A percentile compares a stretch with the other conserved stretches of the same genome.
Evolutionary conservation across 495 filamentous ascomycete genomes (phyloP).

Genomic region (Neurospora sp.): DNA sequence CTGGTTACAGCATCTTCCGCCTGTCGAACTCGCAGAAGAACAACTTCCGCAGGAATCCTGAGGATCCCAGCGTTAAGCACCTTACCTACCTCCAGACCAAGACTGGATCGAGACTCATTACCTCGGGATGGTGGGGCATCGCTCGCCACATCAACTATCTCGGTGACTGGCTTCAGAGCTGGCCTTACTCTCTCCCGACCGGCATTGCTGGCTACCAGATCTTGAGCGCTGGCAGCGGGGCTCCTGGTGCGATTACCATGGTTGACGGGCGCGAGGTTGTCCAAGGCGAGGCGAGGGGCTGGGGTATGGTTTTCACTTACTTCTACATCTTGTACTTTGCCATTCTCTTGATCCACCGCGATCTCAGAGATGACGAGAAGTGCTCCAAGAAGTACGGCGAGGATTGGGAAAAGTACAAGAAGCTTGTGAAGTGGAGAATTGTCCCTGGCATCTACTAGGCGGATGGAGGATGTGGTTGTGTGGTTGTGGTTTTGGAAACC

Average conservation of each 20-base stretch:
- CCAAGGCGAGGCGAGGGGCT: slow-evolving; percentile 63
- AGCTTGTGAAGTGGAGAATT: slow-evolving; percentile 73
- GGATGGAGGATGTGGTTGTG: not conserved
- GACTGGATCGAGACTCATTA: slow-evolving; percentile 68
- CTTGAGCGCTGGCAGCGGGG: slow-evolving; percentile 37
- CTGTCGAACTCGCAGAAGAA: slow-evolving; percentile 90
- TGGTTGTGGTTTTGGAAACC: not conserved
- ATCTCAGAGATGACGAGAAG: slow-evolving; percentile 85
- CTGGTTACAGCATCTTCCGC: slow-evolving; percentile 86
- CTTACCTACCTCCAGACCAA: slow-evolving; percentile 83
- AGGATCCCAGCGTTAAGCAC: slow-evolving; percentile 68
- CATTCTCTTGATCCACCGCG: slow-evolving; percentile 80
- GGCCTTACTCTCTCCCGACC: slow-evolving; percentile 86
- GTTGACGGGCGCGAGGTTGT: slow-evolving; percentile 52
- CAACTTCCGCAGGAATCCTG: slow-evolving; percentile 77
- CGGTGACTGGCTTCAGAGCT: slow-evolving; percentile 93
- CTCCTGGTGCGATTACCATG: slow-evolving; percentile 41
- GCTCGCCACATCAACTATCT: slow-evolving; percentile 94
- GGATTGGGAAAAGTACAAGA: slow-evolving; percentile 87
- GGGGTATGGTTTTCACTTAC: slow-evolving; percentile 83
- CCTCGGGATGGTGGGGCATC: slow-evolving; percentile 89
- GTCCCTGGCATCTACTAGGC: slow-evolving; percentile 80
- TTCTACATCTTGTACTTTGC: slow-evolving; percentile 95
- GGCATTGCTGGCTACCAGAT: slow-evolving; percentile 72
- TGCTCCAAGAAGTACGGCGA: slow-evolving; percentile 85